These are phyloP conservation scores for Psilocybe cubensis DNA, from an alignment of 768 basidiomycete species.

Conservation along the genomic window DNA sequence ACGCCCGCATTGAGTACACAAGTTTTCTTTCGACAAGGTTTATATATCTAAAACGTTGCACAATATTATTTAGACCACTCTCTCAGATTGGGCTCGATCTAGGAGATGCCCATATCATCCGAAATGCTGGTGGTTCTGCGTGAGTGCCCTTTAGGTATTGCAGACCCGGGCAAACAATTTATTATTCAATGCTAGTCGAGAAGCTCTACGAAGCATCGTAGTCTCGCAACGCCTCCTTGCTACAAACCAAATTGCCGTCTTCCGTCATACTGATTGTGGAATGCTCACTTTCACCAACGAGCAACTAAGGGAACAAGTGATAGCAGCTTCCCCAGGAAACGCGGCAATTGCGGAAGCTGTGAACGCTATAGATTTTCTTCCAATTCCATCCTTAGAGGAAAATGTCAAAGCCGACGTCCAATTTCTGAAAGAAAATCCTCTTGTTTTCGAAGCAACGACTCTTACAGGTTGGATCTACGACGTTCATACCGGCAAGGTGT, in stretches of 20 bases:
- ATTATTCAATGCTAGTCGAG: constrained; percentile 42
- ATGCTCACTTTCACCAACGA: constrained; percentile 67
- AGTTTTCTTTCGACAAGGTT: not conserved
- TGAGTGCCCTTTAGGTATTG: constrained; percentile 31
- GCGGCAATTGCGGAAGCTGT: constrained; percentile 30
- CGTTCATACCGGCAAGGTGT: constrained; percentile 62
- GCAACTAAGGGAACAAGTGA: constrained; percentile 53
- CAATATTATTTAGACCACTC: constrained; percentile 44
- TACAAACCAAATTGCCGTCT: constrained; percentile 67
- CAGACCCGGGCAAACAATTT: not conserved
- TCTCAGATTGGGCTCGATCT: constrained; percentile 62
- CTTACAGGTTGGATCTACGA: constrained; percentile 74
- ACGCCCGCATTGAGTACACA: constrained; percentile 67
- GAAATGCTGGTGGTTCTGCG: constrained; percentile 75
- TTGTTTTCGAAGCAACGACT: constrained; percentile 54
- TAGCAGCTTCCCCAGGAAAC: constrained; percentile 43
- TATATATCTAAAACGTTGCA: not conserved
- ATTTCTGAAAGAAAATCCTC: constrained; percentile 57
- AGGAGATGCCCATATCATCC: constrained; percentile 73
- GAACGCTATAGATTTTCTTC: constrained; percentile 56
- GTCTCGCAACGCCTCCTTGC: constrained; percentile 76
- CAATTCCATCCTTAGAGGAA: constrained; percentile 53
- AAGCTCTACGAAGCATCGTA: constrained; percentile 67
- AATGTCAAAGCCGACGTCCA: constrained; percentile 61
- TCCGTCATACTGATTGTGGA: constrained; percentile 76